These are phyloP conservation scores for Silene latifolia DNA, from an alignment of 148 eudicot genomes.

Conservation along the genomic window DNA sequence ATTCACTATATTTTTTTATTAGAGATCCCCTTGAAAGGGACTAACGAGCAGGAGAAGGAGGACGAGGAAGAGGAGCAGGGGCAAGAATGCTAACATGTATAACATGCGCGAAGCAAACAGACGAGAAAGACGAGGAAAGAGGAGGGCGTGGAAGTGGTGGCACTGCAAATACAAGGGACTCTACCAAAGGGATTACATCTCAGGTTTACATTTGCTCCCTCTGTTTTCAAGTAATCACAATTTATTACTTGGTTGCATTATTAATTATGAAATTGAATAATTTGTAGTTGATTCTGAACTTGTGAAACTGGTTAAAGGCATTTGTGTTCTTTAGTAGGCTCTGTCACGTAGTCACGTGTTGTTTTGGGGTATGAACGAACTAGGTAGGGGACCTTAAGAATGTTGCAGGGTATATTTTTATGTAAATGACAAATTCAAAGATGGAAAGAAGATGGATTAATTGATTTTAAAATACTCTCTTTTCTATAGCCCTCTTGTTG, in stretches of 20 bases:
- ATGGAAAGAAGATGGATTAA: not conserved
- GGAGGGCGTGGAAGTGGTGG: conserved; percentile 48
- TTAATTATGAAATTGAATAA: too few relatives aligned
- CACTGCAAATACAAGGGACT: conserved; percentile 76
- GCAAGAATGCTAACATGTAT: conserved; percentile 80
- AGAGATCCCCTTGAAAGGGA: not conserved
- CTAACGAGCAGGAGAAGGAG: not conserved
- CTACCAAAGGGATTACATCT: conserved; percentile 88
- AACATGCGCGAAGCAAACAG: conserved; percentile 82
- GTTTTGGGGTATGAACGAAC: conserved; percentile 8
- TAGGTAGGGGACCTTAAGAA: conserved; percentile 28
- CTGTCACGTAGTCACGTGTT: conserved; percentile 30
- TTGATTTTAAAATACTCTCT: too few relatives aligned
- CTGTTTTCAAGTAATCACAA: not conserved
- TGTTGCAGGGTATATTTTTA: conserved; percentile 13
- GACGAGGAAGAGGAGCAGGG: not conserved
- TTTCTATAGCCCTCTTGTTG: too few relatives aligned
- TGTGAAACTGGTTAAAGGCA: conserved; percentile 16
- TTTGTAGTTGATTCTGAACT: not conserved
- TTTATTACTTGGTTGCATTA: not conserved
- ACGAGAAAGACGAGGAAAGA: conserved; percentile 44
- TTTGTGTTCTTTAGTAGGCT: conserved; percentile 12
- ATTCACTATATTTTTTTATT: too few relatives aligned
- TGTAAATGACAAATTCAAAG: not conserved
- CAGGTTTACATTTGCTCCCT: conserved; percentile 53